phyloP scores from a whole-genome alignment of 352 stramenopile genomes.

The Globisporangium ultimum region DNA sequence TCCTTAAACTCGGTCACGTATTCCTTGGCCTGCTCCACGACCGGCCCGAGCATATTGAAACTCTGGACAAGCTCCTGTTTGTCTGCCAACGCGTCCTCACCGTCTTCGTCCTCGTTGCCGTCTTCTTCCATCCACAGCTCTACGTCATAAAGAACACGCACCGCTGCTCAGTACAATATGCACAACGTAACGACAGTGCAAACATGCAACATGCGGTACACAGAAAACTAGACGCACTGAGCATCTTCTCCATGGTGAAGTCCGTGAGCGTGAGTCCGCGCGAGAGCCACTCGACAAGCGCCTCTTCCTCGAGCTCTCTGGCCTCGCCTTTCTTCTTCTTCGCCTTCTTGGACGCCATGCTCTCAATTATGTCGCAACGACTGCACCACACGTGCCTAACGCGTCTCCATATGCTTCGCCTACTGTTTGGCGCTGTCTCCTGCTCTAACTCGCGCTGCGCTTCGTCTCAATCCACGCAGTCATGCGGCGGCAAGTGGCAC shows the following conservation, averaged over 20 bases:
- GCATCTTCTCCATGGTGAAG: slow-evolving; percentile 80
- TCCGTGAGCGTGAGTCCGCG: slow-evolving; percentile 53
- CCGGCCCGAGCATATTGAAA: slow-evolving; percentile 39
- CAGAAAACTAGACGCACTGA: slow-evolving; percentile 28
- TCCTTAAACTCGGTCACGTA: slow-evolving; percentile 31
- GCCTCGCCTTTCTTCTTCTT: slow-evolving; percentile 25
- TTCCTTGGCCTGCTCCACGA: slow-evolving; percentile 47
- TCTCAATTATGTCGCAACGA: too few relatives aligned
- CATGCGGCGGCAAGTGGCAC: too few relatives aligned
- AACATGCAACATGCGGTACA: not conserved
- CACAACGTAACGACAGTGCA: not conserved
- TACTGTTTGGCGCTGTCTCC: too few relatives aligned
- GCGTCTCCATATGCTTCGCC: too few relatives aligned
- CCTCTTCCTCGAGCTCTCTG: slow-evolving; percentile 64
- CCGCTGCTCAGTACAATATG: not conserved
- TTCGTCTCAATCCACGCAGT: too few relatives aligned
- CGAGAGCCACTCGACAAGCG: slow-evolving; percentile 68
- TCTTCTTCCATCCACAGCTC: slow-evolving; percentile 72
- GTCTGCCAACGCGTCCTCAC: slow-evolving; percentile 29
- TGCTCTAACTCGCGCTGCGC: too few relatives aligned
- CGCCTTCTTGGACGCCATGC: slow-evolving; percentile 20
- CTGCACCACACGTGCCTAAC: too few relatives aligned
- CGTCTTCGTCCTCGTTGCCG: slow-evolving; percentile 30
- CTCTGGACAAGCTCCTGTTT: slow-evolving; percentile 67
- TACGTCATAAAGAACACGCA: slow-evolving; percentile 14